These are phyloP conservation scores for Leishmania aethiopica DNA, from an alignment of 208 protist genomes.

Conservation along the genomic window DNA sequence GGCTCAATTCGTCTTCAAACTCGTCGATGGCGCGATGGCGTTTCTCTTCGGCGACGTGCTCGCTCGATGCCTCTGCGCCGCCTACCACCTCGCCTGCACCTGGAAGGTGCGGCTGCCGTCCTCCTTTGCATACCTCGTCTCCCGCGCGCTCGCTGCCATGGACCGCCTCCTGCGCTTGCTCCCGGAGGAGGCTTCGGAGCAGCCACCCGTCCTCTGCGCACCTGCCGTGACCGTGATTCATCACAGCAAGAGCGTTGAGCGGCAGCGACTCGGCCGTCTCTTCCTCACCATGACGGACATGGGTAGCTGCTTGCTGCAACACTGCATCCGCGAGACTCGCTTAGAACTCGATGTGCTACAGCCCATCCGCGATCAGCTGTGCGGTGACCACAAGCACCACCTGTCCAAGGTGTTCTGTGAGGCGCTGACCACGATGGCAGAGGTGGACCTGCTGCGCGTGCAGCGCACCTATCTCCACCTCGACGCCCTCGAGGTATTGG, in stretches of 20 bases:
- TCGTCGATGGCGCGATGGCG: conserved; percentile 46
- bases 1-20: conserved; percentile 26
- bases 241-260: conserved; percentile 19
- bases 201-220: conserved; percentile 19
- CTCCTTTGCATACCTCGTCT: conserved; percentile 46
- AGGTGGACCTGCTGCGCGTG: conserved; percentile 30
- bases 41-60: conserved; percentile 77
- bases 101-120: conserved; percentile 49
- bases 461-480: conserved; percentile 53
- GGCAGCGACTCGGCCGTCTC: conserved; percentile 37
- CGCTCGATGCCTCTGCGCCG: conserved; percentile 49
- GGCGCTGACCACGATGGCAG: conserved; percentile 34
- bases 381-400: conserved; percentile 29
- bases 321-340: conserved; percentile 36
- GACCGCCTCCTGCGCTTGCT: conserved; percentile 29
- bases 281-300: conserved; percentile 30
- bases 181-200: conserved; percentile 18
- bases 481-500: conserved; percentile 72
- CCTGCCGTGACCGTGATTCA: conserved; percentile 34
- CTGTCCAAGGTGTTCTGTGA: conserved; percentile 68
- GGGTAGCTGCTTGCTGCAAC: conserved; percentile 33
- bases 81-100: conserved; percentile 46
- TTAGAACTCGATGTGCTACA: conserved; percentile 43
- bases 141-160: conserved; percentile 36
- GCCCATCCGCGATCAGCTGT: conserved; percentile 66